These are phyloP conservation scores for Phylloporus sp. DNA, from an alignment of 768 basidiomycete genomes.

Conservation along the genomic window DNA sequence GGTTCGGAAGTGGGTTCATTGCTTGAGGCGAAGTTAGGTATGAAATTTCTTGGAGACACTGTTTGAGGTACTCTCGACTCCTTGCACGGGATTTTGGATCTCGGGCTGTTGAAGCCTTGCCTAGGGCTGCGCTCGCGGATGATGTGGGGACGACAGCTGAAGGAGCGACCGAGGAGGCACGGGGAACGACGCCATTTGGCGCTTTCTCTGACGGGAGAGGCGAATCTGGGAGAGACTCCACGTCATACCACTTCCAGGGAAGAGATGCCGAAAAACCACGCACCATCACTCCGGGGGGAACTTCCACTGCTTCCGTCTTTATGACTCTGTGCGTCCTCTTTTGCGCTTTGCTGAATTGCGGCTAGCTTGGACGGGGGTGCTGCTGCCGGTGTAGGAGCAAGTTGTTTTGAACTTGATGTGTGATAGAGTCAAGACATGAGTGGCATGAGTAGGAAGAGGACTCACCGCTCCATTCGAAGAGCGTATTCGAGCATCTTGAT, in stretches of 20 bases:
- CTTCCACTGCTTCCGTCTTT: conserved; percentile 79
- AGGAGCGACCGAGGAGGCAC: conserved; percentile 53
- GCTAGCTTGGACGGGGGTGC: conserved; percentile 66
- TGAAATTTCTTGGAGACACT: conserved; percentile 98
- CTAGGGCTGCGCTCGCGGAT: conserved; percentile 45
- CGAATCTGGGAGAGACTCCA: conserved; percentile 50
- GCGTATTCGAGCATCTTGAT: conserved; percentile 99
- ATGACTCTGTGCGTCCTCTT: conserved; percentile 69
- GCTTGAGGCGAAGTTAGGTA: conserved; percentile 97
- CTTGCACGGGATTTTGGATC: conserved; percentile 96
- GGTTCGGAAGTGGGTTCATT: conserved; percentile 92
- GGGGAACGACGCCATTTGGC: conserved; percentile 55
- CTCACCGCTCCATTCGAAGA: conserved; percentile 90
- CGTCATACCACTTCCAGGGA: conserved; percentile 1
- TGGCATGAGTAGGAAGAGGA: conserved; percentile 14
- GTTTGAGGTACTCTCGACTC: conserved; percentile 95
- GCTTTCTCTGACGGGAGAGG: conserved; percentile 68
- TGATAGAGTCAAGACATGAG: conserved; percentile 3
- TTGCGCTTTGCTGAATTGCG: conserved; percentile 57
- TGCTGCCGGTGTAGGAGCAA: conserved; percentile 50
- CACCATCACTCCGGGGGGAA: conserved; percentile 85
- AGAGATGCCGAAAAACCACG: conserved; percentile 4
- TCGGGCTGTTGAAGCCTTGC: conserved; percentile 74
- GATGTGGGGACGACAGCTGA: conserved; percentile 18
- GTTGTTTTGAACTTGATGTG: conserved; percentile 69